These are phyloP conservation scores for Psilocybe azurescens DNA, from an alignment of 768 basidiomycete species.

Conservation along the genomic window DNA sequence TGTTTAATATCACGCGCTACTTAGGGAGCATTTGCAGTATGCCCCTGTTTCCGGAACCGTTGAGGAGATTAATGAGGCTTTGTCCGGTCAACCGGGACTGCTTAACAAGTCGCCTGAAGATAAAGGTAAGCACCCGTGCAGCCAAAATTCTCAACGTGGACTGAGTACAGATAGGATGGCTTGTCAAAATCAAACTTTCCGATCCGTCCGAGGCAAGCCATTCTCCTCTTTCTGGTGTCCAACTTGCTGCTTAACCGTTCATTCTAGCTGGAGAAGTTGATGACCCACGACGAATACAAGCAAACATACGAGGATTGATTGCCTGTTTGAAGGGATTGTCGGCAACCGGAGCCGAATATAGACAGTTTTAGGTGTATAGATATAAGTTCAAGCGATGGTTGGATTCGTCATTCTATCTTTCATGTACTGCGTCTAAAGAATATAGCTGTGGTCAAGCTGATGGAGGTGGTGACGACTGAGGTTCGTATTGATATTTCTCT, in stretches of 20 bases:
- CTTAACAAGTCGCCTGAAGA: constrained; percentile 89
- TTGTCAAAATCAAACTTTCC: constrained; percentile 89
- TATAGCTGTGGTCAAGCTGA: constrained; percentile 19
- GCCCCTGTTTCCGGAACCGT: constrained; percentile 91
- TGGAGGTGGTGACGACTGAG: constrained; percentile 44
- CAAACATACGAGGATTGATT: constrained; percentile 39
- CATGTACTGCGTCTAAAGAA: constrained; percentile 12
- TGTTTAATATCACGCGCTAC: constrained; percentile 6
- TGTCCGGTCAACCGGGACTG: constrained; percentile 73
- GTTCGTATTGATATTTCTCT: constrained; percentile 85
- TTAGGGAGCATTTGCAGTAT: constrained; percentile 54
- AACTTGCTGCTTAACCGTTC: neutral
- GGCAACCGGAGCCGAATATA: neutral
- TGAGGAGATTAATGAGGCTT: constrained; percentile 74
- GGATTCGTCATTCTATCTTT: neutral
- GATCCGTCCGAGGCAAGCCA: constrained; percentile 73
- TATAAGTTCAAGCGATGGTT: neutral
- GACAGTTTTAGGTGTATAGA: constrained; percentile 9
- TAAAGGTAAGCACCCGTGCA: constrained; percentile 59
- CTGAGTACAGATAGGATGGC: constrained; percentile 73
- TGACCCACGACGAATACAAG: constrained; percentile 80
- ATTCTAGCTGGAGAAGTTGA: constrained; percentile 66
- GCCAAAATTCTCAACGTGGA: neutral
- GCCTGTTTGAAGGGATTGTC: neutral
- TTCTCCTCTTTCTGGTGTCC: neutral